Evolutionary conservation across 495 filamentous ascomycete genomes (phyloP).

Genomic region (Glarea lozoyensis): DNA sequence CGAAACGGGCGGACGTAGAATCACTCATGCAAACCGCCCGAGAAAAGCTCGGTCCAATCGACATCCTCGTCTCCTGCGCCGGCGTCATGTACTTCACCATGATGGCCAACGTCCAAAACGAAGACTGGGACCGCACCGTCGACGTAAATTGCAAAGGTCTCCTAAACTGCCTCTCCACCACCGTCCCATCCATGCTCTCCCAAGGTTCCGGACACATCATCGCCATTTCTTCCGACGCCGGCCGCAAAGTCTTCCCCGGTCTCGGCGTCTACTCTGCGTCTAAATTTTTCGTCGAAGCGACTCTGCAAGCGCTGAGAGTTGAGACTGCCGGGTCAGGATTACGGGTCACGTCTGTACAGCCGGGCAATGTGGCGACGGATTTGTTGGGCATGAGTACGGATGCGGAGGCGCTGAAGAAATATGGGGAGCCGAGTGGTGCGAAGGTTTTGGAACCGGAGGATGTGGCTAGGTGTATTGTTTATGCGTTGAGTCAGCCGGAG

Average conservation of each 20-base stretch:
- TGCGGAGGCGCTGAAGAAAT: conserved; percentile 59
- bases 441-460: conserved; percentile 55
- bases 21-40: conserved; percentile 40
- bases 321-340: conserved; percentile 59
- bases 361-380: conserved; percentile 56
- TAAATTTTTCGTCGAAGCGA: conserved; percentile 69
- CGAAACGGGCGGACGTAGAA: conserved; percentile 44
- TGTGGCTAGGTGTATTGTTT: conserved; percentile 55
- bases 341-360: conserved; percentile 57
- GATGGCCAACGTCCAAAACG: conserved; percentile 56
- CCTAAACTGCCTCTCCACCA: conserved; percentile 50
- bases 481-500: conserved; percentile 51
- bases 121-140: conserved; percentile 62
- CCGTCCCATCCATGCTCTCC: conserved; percentile 52
- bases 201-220: conserved; percentile 55
- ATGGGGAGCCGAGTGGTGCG: conserved; percentile 55
- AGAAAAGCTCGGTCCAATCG: conserved; percentile 51
- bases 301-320: conserved; percentile 53
- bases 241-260: conserved; percentile 62
- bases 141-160: conserved; percentile 68
- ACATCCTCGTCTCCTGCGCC: conserved; percentile 59
- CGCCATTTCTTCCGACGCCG: conserved; percentile 62
- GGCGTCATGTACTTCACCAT: conserved; percentile 72
- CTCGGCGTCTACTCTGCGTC: conserved; percentile 63
- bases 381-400: conserved; percentile 58